Conservation (phyloP, 148 eudicot species). For the Cornus florida region DNA sequence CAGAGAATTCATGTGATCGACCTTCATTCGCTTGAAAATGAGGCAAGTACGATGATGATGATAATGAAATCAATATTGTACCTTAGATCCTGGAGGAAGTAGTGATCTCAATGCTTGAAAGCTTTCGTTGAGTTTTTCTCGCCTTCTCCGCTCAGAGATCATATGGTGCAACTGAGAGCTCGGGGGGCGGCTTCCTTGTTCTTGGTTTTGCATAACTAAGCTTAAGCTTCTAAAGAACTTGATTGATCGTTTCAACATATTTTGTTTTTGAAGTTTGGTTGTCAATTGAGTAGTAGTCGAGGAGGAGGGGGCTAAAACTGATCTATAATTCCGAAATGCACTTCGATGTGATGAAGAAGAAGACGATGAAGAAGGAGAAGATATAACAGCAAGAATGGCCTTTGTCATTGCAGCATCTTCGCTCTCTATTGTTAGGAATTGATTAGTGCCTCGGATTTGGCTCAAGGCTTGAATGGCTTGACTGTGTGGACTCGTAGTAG, state of each 20-base stretch:
- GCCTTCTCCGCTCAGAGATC: conserved; percentile 76
- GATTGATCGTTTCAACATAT: conserved; percentile 47
- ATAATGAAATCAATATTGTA: conserved; percentile 8
- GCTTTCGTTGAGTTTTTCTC: conserved; percentile 88
- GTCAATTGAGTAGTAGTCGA: neutral
- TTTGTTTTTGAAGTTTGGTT: conserved; percentile 26
- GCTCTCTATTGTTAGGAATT: conserved; percentile 40
- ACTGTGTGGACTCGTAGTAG: conserved; percentile 19
- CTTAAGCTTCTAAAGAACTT: conserved; percentile 40
- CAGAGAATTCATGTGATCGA: too few relatives aligned
- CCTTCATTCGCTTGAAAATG: too few relatives aligned
- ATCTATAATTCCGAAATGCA: conserved; percentile 51
- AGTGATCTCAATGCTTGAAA: conserved; percentile 71
- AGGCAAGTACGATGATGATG: too few relatives aligned
- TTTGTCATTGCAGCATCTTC: conserved; percentile 61
- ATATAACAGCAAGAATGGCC: conserved; percentile 59
- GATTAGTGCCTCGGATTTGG: conserved; percentile 23
- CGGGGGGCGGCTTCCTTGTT: conserved; percentile 38
- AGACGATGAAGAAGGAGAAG: conserved; percentile 31
- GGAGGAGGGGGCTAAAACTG: conserved; percentile 9
- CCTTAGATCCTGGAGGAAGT: conserved; percentile 92
- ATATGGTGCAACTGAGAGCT: conserved; percentile 69
- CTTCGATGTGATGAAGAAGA: conserved; percentile 29
- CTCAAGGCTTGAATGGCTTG: conserved; percentile 24
- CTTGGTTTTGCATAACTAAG: conserved; percentile 23